Conservation (phyloP, 139 green algal species). For the Chlamydomonas sp. region DNA sequence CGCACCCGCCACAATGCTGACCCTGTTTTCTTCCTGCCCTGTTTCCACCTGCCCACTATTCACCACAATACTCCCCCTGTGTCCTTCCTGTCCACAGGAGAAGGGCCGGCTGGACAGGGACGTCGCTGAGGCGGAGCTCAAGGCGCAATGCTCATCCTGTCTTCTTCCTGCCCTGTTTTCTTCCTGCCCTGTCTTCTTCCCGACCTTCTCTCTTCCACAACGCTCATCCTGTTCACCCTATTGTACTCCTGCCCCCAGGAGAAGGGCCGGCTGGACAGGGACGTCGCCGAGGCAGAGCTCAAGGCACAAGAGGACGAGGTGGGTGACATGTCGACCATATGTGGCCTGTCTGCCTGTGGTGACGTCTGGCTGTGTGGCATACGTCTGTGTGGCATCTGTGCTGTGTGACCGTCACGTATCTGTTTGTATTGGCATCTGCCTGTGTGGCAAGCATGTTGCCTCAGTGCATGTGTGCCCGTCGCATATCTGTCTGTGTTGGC, state of each 20-base stretch:
- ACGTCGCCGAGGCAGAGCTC: constrained; percentile 19
- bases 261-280: constrained; percentile 24
- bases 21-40: too few species aligned
- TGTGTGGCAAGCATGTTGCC: too few species aligned
- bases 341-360: neutral
- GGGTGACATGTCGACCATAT: neutral
- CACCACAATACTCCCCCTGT: too few species aligned
- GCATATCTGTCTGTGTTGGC: neutral
- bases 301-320: constrained; percentile 12
- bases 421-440: too few species aligned
- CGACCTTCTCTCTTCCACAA: too few species aligned
- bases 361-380: neutral
- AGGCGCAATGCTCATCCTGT: too few species aligned
- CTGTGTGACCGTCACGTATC: neutral
- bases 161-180: too few species aligned
- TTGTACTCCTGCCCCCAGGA: constrained; percentile 11
- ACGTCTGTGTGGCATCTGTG: neutral
- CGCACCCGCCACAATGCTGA: too few species aligned
- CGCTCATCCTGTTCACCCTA: too few species aligned
- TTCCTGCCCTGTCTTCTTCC: too few species aligned
- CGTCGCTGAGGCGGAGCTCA: constrained; percentile 7
- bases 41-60: too few species aligned
- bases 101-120: neutral
- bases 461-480: neutral
- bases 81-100: constrained; percentile 14